A percentile compares a stretch with the other conserved stretches of the same genome.
Conservation (phyloP, 164 flowering plant genomes). For the Aristolochia fimbriata region DNA sequence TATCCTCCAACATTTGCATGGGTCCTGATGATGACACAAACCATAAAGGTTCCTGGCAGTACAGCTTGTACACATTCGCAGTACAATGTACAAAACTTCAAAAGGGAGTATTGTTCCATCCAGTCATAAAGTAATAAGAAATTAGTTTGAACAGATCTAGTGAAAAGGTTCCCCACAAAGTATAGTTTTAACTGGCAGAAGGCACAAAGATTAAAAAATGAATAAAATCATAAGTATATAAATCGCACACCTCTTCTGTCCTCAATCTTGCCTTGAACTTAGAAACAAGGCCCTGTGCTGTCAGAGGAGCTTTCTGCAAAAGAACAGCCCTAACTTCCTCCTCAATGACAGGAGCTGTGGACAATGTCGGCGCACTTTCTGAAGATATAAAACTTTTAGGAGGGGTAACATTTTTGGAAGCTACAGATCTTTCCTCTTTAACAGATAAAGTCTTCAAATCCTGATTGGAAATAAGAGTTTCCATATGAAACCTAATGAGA, state of each 20-base stretch:
- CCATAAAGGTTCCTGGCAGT: no score
- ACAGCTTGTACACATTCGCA: no score
- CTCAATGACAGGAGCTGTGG: slow-evolving; percentile 69
- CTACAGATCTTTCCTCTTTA: slow-evolving; percentile 37
- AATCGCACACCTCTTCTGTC: slow-evolving; percentile 45
- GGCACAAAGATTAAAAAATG: no score
- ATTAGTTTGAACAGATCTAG: background rate
- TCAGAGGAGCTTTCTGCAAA: slow-evolving; percentile 56
- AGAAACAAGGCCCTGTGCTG: slow-evolving; percentile 84
- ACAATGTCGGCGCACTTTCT: slow-evolving; percentile 25
- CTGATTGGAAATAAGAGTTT: slow-evolving; percentile 18
- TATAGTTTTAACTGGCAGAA: background rate
- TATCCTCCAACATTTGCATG: no score
- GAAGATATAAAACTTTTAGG: slow-evolving; percentile 28
- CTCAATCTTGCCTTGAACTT: slow-evolving; percentile 67
- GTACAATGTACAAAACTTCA: no score
- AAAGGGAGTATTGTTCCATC: background rate
- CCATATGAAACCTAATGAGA: background rate
- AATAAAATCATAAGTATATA: background rate
- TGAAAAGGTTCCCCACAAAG: background rate
- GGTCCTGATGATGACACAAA: no score
- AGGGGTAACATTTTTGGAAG: slow-evolving; percentile 30
- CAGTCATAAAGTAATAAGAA: no score
- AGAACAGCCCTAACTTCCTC: slow-evolving; percentile 84
- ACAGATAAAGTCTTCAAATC: slow-evolving; percentile 38